Evolutionary conservation across 1,284 basidiomycete species (phyloP), one percentile per base, ranked within the genome.

Genomic region (Sanghuangporus baumii): DNA sequence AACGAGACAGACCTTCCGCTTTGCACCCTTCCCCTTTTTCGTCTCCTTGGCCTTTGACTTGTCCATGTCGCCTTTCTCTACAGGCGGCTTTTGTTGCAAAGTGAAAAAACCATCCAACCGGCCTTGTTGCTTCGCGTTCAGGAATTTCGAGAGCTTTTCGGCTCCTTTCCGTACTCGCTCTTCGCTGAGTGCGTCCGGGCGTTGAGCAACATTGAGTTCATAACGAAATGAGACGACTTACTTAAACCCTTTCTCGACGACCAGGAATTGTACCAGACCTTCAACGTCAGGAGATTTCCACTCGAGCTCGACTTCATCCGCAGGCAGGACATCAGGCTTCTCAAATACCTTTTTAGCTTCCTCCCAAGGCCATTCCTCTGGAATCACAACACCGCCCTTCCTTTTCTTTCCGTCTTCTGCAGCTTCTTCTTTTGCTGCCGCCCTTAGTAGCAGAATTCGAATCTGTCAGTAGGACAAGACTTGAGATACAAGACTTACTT

Each of bases 181-280:
- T 80, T 99, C 96, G 68, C 94, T 98, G 71, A 14, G 57, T 3
- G 16, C 62, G 26, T 60, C 51, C 18, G 36, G 54, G 18, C 3
- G 26, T 38, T 12, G 51, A 48, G 5, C 16, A 12, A 23, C 11
- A 36, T 3, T 34, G 36, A 36, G 41, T 18, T 34, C 46, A 20
- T 62, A 16, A 38, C n/a, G 31, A 71, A 70, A 36, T 14, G 43
- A 26, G 52, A 57, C n/a, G 54, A 75, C 84, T 65, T 69, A 96
- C 95, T 91, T 96, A 84, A 99, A 99, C 1, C 97, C 96, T 74
- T 98, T 98, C 71, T 98, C 93, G 50, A 79, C 87, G 20, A 98
- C 96, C 31, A 99, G 75, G 77, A 99, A 99, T 59, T 98, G 86
- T 16, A 99, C 89, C 6, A 99, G 81, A 1, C 94, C 97, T 23